Base-by-base conservation (phyloP, 768 basidiomycete genomes). In the Russula emetica region DNA sequence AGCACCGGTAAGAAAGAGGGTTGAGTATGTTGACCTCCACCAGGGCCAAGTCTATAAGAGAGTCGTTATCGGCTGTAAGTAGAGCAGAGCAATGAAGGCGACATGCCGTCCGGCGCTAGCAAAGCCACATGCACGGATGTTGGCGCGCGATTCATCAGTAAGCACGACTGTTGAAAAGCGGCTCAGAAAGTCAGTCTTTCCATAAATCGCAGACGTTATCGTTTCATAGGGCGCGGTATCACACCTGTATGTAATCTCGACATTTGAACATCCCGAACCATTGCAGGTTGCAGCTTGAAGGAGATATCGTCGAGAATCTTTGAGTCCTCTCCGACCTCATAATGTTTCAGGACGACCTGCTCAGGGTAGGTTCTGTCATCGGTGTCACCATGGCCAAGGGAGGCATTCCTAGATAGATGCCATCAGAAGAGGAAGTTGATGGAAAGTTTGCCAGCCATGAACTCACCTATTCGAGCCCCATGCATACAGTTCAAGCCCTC, bases 51-150 rank as follows among this genome's bases (percentile, higher is more conserved):
- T 20, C 91, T 91, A 68, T 1, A 32, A 22, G 42, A 36, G 0
- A 22, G 14, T 36, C 11, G n/a, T n/a, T 0, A 45, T 28, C 8
- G n/a, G 10, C 18, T 1, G 24, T 10, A 1, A 16, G 42, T 26
- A 13, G 9, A 34, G 22, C n/a, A 60, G 55, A 16, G 36, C 32
- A 61, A 26, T 45, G 53, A 36, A 38, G 28, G 34, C 22, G n/a
- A 73, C 82, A 58, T 73, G 86, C 87, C 94, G 84, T 60, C 94
- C 94, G 13, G 89, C 88, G 56, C 85, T 87, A 1, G 92, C 93
- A 70, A 94, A 95, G 3, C 97, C 95, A 69, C 94, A 98, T 7
- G 94, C 71, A 30, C 88, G 85, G 16, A 98, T 70, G 69, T 96
- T 97, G 16, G 84, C 83, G 44, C 80, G 77, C 10, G 69, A 64